These are phyloP conservation scores for Rhodotorula taiwanensis DNA, from an alignment of 768 basidiomycete species.

Conservation along the genomic window DNA sequence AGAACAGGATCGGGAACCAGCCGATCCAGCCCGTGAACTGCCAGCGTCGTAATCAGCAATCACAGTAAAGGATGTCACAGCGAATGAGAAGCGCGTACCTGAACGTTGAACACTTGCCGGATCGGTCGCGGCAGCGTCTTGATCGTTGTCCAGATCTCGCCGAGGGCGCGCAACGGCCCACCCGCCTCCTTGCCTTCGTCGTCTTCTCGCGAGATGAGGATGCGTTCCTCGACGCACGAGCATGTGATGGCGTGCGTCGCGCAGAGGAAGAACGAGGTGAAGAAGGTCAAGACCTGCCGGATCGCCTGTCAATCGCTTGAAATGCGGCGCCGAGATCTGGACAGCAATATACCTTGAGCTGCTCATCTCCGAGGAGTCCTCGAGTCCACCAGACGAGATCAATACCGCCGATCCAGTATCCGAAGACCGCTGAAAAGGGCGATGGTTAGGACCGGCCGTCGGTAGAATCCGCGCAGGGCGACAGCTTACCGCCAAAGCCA, in stretches of 20 bases:
- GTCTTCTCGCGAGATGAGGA: slow-evolving; percentile 52
- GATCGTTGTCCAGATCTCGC: slow-evolving; percentile 61
- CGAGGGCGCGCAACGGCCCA: slow-evolving; percentile 15
- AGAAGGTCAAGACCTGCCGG: slow-evolving; percentile 53
- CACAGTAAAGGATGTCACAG: slow-evolving; percentile 37
- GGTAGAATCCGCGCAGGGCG: neutral
- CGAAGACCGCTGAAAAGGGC: slow-evolving; percentile 20
- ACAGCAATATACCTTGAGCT: slow-evolving; percentile 76
- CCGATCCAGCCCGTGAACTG: slow-evolving; percentile 70
- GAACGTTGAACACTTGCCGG: slow-evolving; percentile 61
- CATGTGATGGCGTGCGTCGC: slow-evolving; percentile 60
- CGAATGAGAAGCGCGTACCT: slow-evolving; percentile 45
- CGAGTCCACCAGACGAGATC: slow-evolving; percentile 61
- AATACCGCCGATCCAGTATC: slow-evolving; percentile 29
- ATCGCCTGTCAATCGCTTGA: neutral
- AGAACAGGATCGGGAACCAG: slow-evolving; percentile 77
- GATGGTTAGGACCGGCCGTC: too few relatives aligned
- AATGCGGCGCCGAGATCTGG: neutral
- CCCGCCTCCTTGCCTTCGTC: neutral
- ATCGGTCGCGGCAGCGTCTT: slow-evolving; percentile 65
- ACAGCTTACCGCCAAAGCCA: slow-evolving; percentile 58
- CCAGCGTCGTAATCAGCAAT: slow-evolving; percentile 39
- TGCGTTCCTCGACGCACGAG: slow-evolving; percentile 54
- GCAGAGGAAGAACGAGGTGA: slow-evolving; percentile 64
- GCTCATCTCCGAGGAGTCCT: slow-evolving; percentile 62